A percentile compares a stretch with the other conserved stretches of the same genome.
phyloP scores from a whole-genome alignment of 306 rosid species.

The Lagenaria siceraria region DNA sequence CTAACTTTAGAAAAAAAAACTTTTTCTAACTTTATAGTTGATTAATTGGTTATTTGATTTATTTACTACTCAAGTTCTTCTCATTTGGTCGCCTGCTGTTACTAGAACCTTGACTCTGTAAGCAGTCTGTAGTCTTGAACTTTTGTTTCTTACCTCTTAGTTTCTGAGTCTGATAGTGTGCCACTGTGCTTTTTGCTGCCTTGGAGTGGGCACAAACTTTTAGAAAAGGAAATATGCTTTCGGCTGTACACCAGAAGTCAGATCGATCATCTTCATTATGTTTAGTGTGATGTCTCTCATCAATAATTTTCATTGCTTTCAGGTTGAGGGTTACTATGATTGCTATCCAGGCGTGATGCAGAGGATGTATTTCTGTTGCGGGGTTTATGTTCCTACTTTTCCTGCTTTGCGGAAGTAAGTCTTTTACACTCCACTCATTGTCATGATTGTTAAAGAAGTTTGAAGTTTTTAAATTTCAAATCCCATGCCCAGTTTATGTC shows the following conservation, averaged over 20 bases:
- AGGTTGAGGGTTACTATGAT: slow-evolving; percentile 58
- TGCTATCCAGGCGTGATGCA: slow-evolving; percentile 49
- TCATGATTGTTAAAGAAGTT: neutral
- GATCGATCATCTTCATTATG: neutral
- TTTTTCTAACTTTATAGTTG: neutral
- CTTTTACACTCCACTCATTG: slow-evolving; percentile 9
- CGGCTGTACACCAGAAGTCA: neutral
- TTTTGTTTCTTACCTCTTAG: neutral
- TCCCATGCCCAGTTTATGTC: neutral
- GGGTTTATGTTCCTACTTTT: slow-evolving; percentile 57
- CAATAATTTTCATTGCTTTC: slow-evolving; percentile 9
- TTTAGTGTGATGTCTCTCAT: neutral
- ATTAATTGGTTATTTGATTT: neutral
- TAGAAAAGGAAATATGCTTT: neutral
- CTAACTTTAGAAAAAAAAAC: no score
- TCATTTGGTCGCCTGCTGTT: neutral
- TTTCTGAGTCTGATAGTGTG: neutral
- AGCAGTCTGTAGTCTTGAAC: neutral
- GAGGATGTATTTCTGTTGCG: slow-evolving; percentile 54
- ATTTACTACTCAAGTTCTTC: neutral
- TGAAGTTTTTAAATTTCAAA: neutral
- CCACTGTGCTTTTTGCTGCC: neutral
- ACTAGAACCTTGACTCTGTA: neutral
- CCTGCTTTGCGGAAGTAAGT: slow-evolving; percentile 74
- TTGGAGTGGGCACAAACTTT: no score